A percentile compares a stretch with the other conserved stretches of the same genome.
These are phyloP conservation scores for Magnolia officinalis DNA, from an alignment of 164 flowering plant genomes.

Conservation along the genomic window DNA sequence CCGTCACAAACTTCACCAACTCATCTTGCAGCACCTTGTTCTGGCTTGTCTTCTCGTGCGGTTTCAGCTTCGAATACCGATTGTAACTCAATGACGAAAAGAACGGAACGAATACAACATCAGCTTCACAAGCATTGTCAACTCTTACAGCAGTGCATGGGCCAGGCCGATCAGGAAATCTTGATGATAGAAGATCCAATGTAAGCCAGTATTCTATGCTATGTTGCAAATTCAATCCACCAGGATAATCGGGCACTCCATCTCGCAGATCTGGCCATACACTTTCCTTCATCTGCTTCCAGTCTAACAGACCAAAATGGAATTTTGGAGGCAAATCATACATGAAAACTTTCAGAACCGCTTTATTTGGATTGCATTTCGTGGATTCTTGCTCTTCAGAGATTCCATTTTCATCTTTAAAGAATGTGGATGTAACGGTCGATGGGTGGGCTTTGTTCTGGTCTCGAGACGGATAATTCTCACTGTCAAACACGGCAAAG, in stretches of 20 bases:
- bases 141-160: constrained; percentile 60
- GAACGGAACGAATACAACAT: constrained; percentile 86
- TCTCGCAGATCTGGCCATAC: constrained; percentile 78
- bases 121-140: constrained; percentile 70
- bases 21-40: constrained; percentile 63
- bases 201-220: constrained; percentile 96
- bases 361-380: constrained; percentile 16
- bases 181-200: constrained; percentile 70
- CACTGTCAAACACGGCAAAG: constrained; percentile 16
- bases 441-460: constrained; percentile 18
- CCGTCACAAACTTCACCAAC: constrained; percentile 53
- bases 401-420: constrained; percentile 10
- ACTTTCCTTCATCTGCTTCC: constrained; percentile 48
- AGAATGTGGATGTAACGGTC: constrained; percentile 2
- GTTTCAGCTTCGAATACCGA: constrained; percentile 47
- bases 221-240: constrained; percentile 91
- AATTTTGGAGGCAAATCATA: constrained; percentile 89
- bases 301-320: constrained; percentile 72
- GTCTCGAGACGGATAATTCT: constrained; percentile 9
- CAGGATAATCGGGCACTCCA: constrained; percentile 64
- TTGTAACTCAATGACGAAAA: constrained; percentile 86
- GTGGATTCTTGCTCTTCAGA: constrained; percentile 5
- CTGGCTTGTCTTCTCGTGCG: constrained; percentile 39
- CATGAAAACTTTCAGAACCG: constrained; percentile 73
- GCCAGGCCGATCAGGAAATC: constrained; percentile 26